A percentile compares a stretch with the other conserved stretches of the same genome.
Conservation (phyloP, 2,329 filamentous ascomycete genomes). For the Diplodia corticola region DNA sequence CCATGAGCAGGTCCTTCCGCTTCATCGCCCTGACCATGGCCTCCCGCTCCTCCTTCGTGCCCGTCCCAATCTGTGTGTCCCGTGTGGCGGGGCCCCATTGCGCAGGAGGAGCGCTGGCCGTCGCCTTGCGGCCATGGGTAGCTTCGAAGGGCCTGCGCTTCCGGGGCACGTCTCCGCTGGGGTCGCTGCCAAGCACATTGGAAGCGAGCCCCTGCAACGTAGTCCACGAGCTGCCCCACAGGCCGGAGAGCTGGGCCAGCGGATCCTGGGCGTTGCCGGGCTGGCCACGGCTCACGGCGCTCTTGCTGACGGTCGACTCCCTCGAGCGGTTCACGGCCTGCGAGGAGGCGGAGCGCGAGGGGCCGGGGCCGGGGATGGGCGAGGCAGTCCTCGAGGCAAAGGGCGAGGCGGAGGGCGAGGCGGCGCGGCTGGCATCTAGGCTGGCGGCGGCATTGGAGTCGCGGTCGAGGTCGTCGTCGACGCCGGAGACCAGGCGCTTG, state of each 20-base stretch:
- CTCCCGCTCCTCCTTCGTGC: slow-evolving; percentile 49
- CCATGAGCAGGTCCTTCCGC: slow-evolving; percentile 49
- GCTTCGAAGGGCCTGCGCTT: slow-evolving; percentile 35
- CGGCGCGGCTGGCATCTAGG: slow-evolving; percentile 28
- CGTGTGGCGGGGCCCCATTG: slow-evolving; percentile 50
- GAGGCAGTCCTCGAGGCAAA: slow-evolving; percentile 43
- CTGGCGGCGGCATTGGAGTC: neutral
- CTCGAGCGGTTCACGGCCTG: slow-evolving; percentile 22
- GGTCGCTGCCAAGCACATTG: slow-evolving; percentile 44
- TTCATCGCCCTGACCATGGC: slow-evolving; percentile 52
- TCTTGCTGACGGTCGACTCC: slow-evolving; percentile 6
- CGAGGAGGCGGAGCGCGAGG: slow-evolving; percentile 35
- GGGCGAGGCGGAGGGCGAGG: slow-evolving; percentile 41
- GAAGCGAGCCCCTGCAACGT: slow-evolving; percentile 52
- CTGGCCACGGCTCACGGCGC: neutral
- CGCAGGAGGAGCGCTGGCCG: slow-evolving; percentile 43
- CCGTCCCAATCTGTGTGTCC: slow-evolving; percentile 44
- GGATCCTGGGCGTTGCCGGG: slow-evolving; percentile 30
- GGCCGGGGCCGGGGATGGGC: slow-evolving; percentile 43
- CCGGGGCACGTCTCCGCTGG: slow-evolving; percentile 30
- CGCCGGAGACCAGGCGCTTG: slow-evolving; percentile 48
- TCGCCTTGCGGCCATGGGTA: slow-evolving; percentile 32
- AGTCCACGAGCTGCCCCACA: slow-evolving; percentile 53
- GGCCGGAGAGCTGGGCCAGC: slow-evolving; percentile 41
- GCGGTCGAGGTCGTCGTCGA: slow-evolving; percentile 42